Evolutionary conservation across 768 basidiomycete genomes (phyloP), one percentile per base, ranked within the genome.

Genomic region (Dendrothele bispora): DNA sequence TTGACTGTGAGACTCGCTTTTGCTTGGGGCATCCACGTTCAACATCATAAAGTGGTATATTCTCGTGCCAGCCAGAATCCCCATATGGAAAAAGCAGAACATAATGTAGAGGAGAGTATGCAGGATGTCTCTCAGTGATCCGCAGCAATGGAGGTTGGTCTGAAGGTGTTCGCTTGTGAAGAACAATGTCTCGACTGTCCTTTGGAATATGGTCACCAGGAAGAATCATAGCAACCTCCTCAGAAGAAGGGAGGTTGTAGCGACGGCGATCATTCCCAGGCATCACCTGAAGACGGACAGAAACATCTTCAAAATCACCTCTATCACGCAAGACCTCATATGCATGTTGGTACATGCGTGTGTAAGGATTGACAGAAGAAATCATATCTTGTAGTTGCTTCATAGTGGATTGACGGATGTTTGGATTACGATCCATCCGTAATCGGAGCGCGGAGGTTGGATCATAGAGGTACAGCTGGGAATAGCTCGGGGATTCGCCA

Each of bases 171-270:
- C 58, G 49, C 0, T 58, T 39, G 3, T 22, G 40, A 0, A 74
- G 32, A 7, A 76, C 48, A 14, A 76, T 72, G 34, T 79, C 73
- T 3, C 60, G 27, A 15, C 50, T 18, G 1, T 57, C 49, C 1
- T 43, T 32, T 21, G 26, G 28, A 5, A 54, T 62, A 61, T 7
- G 8, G 7, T 62, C 53, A 6, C 61, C 67, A 43, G 72, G 69
- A 21, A 78, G 29, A 30, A 80, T 63, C 0, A 70, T 66, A 32
- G 72, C 72, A 46, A 79, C 61, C 39, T 77, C 73, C 48, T 67
- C 55, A 1, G 66, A 61, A 39, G 67, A 71, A 2, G 77, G 77
- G 0, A 72, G 49, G 52, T 79, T 79, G 43, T 80, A 76, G 11
- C 63, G 44, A 5, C 70, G 55, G 0, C 39, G 55, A 59, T 77